Evolutionary conservation across 306 rosid species (phyloP).

Genomic region (Corylus heterophylla): DNA sequence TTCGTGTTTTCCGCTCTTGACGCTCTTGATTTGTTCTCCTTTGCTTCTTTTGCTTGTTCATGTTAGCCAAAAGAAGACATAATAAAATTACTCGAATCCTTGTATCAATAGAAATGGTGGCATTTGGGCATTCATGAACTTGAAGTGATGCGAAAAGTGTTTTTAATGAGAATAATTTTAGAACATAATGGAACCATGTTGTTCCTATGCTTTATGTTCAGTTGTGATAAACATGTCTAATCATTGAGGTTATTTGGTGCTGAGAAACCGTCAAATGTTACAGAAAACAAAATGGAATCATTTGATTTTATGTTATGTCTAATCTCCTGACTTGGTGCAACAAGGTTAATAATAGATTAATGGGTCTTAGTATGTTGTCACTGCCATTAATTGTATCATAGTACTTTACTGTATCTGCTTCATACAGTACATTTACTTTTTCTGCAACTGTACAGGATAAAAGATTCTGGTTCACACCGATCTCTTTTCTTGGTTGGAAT

Average conservation of each 20-base stretch:
- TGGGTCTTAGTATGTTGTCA: not conserved
- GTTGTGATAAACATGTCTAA: not conserved
- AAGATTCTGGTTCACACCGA: not conserved
- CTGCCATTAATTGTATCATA: not conserved
- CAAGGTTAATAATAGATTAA: not conserved
- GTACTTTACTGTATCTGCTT: not conserved
- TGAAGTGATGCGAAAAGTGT: not conserved
- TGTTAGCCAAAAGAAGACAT: no score
- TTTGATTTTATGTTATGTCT: not conserved
- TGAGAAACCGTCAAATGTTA: not conserved
- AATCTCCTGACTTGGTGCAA: not conserved
- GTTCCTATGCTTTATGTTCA: not conserved
- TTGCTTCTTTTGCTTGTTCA: no score
- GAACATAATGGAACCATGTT: not conserved
- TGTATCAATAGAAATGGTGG: no score
- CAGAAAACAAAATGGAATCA: not conserved
- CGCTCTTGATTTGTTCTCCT: no score
- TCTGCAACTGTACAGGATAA: not conserved
- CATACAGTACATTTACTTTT: not conserved
- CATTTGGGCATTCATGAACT: not conserved
- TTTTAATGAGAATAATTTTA: not conserved
- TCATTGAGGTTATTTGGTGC: not conserved
- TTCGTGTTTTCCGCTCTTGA: no score
- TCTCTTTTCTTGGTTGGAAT: not conserved
- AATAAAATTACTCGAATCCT: no score